Evolutionary conservation across 805 yeast species (phyloP), one percentile per base, ranked within the genome.

Genomic region (Candida insectalens): DNA sequence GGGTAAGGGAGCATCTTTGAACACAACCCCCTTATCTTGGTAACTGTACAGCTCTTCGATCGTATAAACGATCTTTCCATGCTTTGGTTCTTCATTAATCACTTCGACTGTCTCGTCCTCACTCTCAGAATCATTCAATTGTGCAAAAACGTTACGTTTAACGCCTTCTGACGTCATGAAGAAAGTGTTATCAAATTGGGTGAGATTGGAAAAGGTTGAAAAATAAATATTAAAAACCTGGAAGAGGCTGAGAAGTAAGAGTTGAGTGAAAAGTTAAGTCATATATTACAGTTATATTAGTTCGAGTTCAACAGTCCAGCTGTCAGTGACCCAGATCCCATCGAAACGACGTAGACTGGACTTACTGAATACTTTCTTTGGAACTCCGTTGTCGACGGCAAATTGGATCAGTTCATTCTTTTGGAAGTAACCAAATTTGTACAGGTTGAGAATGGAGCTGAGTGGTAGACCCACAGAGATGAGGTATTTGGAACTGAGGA

Each of bases 381-480:
- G 92, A 9, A 77, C 63, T 9, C 92, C 92, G 37, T 75, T 63
- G 46, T 83, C 94, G 12, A 81, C 65, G 39, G 81, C 59, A 39
- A 71, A 75, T 44, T 80, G 83, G 6, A 55, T 49, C 46, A 71
- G 60, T 16, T 75, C 77, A 6, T 63, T 67, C 25, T 53, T 63
- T n/a, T 54, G 50, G 32, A 69, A 60, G 19, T 60, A 53, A 5
- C 76, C 74, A 43, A 73, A 70, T 30, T 69, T 66, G 55, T 78
- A 77, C 3, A 81, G 74, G 42, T 72, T 73, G 12, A 70, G 47
- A 18, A 80, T 46, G 1, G 87, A 81, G 15, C 71, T 67, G 30
- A 82, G 53, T 3, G 94, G 94, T 41, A 85, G 59, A 2, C 92
- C 94, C 46, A 77, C 58, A 23, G 88, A 77, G 4, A 78, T 68